A percentile compares a stretch with the other conserved stretches of the same genome.
Evolutionary conservation across 2,329 filamentous ascomycete species (phyloP).

Genomic region (Neonectria sp.): DNA sequence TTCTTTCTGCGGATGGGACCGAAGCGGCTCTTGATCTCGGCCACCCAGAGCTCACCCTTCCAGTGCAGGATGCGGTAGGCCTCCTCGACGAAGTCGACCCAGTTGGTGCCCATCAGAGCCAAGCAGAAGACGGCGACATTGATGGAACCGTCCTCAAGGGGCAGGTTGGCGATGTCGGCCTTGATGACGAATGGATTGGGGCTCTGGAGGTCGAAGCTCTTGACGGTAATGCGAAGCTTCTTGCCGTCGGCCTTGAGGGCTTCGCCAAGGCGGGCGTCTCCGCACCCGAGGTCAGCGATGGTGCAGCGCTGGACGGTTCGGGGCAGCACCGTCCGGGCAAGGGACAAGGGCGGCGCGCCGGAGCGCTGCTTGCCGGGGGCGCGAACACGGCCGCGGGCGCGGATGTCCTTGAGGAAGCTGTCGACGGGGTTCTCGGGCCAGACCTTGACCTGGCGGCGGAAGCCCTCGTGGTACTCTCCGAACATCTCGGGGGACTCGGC

Average conservation of each 20-base stretch:
- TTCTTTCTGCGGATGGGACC: slow-evolving; percentile 57
- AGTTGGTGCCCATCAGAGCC: slow-evolving; percentile 98
- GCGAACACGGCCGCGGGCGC: slow-evolving; percentile 73
- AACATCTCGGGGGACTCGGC: slow-evolving; percentile 92
- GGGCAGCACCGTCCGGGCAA: slow-evolving; percentile 70
- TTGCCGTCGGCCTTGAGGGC: slow-evolving; percentile 75
- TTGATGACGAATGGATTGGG: slow-evolving; percentile 84
- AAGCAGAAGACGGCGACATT: slow-evolving; percentile 96
- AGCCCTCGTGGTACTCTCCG: slow-evolving; percentile 95
- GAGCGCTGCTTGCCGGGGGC: slow-evolving; percentile 50
- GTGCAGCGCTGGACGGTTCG: slow-evolving; percentile 80
- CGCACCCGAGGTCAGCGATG: slow-evolving; percentile 94
- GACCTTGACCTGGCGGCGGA: slow-evolving; percentile 93
- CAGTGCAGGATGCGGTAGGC: slow-evolving; percentile 92
- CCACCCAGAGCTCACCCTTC: slow-evolving; percentile 97
- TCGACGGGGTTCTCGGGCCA: slow-evolving; percentile 99
- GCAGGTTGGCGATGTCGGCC: slow-evolving; percentile 90
- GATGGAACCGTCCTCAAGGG: slow-evolving; percentile 80
- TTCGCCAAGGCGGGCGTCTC: slow-evolving; percentile 86
- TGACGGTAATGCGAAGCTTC: slow-evolving; percentile 80
- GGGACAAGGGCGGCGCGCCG: slow-evolving; percentile 46
- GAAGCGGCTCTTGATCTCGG: slow-evolving; percentile 97
- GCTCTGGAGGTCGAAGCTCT: slow-evolving; percentile 89
- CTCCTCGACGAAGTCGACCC: slow-evolving; percentile 96
- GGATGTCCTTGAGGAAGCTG: slow-evolving; percentile 82